phyloP scores from a whole-genome alignment of 1,284 basidiomycete genomes.

The Ustilago xerochloae region DNA sequence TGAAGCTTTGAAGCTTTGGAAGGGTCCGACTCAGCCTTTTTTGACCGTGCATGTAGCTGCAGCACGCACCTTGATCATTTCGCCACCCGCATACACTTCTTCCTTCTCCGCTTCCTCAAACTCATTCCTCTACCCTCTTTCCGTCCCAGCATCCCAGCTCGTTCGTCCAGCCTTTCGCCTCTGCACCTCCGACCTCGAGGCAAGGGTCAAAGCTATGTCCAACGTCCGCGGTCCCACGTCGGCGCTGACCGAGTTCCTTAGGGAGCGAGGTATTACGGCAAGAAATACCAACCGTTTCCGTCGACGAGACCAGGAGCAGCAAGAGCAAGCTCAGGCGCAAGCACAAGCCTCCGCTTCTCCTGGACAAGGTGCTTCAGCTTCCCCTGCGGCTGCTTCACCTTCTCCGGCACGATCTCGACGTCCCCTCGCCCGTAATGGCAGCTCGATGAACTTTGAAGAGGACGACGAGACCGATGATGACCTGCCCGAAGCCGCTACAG shows the following conservation, averaged over 20 bases:
- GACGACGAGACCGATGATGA: slow-evolving; percentile 77
- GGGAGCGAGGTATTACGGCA: slow-evolving; percentile 81
- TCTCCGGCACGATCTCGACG: slow-evolving; percentile 14
- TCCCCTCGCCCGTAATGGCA: slow-evolving; percentile 26
- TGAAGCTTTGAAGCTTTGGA: slow-evolving; percentile 10
- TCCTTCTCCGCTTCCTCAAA: neutral
- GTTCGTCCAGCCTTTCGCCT: neutral
- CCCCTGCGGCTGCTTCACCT: slow-evolving; percentile 11
- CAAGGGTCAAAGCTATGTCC: slow-evolving; percentile 17
- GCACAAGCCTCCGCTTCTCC: slow-evolving; percentile 3
- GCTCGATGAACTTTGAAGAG: slow-evolving; percentile 70
- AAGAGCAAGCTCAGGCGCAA: slow-evolving; percentile 71
- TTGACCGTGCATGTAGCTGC: neutral
- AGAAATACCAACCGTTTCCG: slow-evolving; percentile 73
- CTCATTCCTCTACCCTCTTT: neutral
- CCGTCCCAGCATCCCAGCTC: neutral
- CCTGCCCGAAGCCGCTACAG: slow-evolving; percentile 67
- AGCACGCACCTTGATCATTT: slow-evolving; percentile 2
- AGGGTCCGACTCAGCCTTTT: slow-evolving; percentile 29
- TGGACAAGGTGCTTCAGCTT: slow-evolving; percentile 37
- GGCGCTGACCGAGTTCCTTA: slow-evolving; percentile 89
- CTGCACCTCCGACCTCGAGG: neutral
- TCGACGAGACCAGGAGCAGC: slow-evolving; percentile 45
- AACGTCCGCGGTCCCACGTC: slow-evolving; percentile 85
- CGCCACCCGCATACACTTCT: slow-evolving; percentile 11